phyloP scores from a whole-genome alignment of 805 yeast genomes.

The Jamesozyma jinghongensis region DNA sequence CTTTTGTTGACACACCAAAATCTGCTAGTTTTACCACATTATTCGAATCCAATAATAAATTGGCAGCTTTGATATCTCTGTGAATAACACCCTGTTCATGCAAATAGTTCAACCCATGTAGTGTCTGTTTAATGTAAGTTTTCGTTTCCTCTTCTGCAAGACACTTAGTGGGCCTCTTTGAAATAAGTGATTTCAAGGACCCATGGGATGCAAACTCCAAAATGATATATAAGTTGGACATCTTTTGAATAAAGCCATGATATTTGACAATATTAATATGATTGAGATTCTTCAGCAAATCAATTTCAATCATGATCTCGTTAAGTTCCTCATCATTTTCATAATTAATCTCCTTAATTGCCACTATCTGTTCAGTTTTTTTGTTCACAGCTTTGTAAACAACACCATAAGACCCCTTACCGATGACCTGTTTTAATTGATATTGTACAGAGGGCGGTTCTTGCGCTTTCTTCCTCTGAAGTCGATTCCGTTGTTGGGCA shows the following conservation, averaged over 20 bases:
- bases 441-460: slow-evolving; percentile 27
- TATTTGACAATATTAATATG: slow-evolving; percentile 90
- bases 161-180: slow-evolving; percentile 20
- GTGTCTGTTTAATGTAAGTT: slow-evolving; percentile 57
- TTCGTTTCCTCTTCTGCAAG: slow-evolving; percentile 56
- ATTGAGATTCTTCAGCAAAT: slow-evolving; percentile 62
- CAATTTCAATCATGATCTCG: slow-evolving; percentile 53
- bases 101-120: slow-evolving; percentile 59
- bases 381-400: slow-evolving; percentile 70
- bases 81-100: slow-evolving; percentile 80
- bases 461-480: neutral
- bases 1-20: slow-evolving; percentile 88
- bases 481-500: slow-evolving; percentile 4
- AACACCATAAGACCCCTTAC: slow-evolving; percentile 86
- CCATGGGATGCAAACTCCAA: slow-evolving; percentile 64
- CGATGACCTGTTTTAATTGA: slow-evolving; percentile 55
- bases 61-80: slow-evolving; percentile 91
- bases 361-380: slow-evolving; percentile 58
- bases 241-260: slow-evolving; percentile 75
- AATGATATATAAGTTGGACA: slow-evolving; percentile 64
- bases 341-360: slow-evolving; percentile 69
- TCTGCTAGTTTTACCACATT: slow-evolving; percentile 87
- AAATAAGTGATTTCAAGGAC: slow-evolving; percentile 41
- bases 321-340: slow-evolving; percentile 66
- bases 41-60: slow-evolving; percentile 56